A percentile compares a stretch with the other conserved stretches of the same genome.
Evolutionary conservation across 2,329 filamentous ascomycete genomes (phyloP).

Genomic region (Ampelomyces quisqualis): DNA sequence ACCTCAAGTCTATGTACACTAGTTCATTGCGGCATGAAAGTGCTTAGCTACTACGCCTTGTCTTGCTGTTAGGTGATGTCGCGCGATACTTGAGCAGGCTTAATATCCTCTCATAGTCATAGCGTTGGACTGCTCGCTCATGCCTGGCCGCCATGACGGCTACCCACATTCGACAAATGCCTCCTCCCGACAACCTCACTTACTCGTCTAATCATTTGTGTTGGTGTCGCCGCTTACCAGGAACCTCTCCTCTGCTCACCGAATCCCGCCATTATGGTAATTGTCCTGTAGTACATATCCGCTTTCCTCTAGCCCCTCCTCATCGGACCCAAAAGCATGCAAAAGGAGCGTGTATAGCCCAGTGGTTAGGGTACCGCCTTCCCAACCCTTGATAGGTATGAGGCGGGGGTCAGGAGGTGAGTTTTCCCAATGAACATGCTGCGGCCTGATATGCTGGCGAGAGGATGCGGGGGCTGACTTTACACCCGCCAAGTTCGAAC

Average conservation of each 20-base stretch:
- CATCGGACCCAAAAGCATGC: neutral
- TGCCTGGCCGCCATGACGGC: neutral
- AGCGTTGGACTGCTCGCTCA: too few relatives aligned
- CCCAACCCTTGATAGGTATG: conserved; percentile 27
- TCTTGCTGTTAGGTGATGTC: too few relatives aligned
- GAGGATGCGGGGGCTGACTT: too few relatives aligned
- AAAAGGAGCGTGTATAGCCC: conserved; percentile 34
- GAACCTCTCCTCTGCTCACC: neutral
- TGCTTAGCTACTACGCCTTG: conserved; percentile 17
- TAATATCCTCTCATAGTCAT: too few relatives aligned
- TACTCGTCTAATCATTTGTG: neutral
- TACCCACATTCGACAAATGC: neutral
- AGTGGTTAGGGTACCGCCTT: conserved; percentile 47
- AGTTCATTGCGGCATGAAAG: conserved; percentile 41
- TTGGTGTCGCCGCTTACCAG: neutral
- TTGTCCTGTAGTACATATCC: too few relatives aligned
- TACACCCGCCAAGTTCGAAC: too few relatives aligned
- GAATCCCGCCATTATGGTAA: neutral
- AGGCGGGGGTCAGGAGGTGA: conserved; percentile 38
- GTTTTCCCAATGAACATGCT: conserved; percentile 20
- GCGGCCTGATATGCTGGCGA: too few relatives aligned
- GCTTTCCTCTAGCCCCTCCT: neutral
- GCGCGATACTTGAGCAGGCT: too few relatives aligned
- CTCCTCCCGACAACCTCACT: neutral
- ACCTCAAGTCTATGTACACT: conserved; percentile 39